These are phyloP conservation scores for Juglanconis sp. DNA, from an alignment of 2,329 filamentous ascomycete genomes.

Conservation along the genomic window DNA sequence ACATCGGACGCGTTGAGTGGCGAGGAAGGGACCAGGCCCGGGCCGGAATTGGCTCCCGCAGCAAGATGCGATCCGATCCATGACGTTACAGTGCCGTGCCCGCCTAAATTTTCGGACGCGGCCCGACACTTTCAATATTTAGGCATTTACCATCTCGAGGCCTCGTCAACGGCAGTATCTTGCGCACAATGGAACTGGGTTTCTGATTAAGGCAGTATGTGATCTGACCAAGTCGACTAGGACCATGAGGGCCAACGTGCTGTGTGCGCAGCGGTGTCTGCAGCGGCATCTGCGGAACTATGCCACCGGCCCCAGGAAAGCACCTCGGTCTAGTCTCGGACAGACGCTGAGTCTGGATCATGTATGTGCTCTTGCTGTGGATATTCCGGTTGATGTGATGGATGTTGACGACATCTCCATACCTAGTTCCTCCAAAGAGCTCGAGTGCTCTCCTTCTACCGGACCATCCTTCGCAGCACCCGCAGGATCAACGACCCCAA, in stretches of 20 bases:
- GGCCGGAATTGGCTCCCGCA: not conserved
- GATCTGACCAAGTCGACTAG: not conserved
- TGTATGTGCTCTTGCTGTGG: slow-evolving; percentile 36
- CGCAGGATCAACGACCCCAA: slow-evolving; percentile 46
- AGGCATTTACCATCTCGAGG: not conserved
- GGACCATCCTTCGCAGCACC: slow-evolving; percentile 54
- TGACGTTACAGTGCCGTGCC: not conserved
- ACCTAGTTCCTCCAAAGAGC: slow-evolving; percentile 57
- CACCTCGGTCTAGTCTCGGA: slow-evolving; percentile 30
- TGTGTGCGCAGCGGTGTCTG: slow-evolving; percentile 20
- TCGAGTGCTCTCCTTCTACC: slow-evolving; percentile 55
- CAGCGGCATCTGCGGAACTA: slow-evolving; percentile 32
- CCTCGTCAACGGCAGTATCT: too few relatives aligned
- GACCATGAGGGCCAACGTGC: slow-evolving; percentile 21
- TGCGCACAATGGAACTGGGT: not conserved
- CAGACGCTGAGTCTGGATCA: slow-evolving; percentile 55
- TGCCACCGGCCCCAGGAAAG: slow-evolving; percentile 27
- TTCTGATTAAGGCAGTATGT: not conserved
- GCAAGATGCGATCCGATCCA: not conserved
- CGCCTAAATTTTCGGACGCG: not conserved
- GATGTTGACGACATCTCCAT: slow-evolving; percentile 1
- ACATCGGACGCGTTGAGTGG: not conserved
- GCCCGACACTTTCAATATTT: not conserved
- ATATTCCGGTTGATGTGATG: not conserved
- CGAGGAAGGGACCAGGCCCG: not conserved